Evolutionary conservation across 2,329 filamentous ascomycete species (phyloP).

Genomic region (Neocatenulostroma microsporum): DNA sequence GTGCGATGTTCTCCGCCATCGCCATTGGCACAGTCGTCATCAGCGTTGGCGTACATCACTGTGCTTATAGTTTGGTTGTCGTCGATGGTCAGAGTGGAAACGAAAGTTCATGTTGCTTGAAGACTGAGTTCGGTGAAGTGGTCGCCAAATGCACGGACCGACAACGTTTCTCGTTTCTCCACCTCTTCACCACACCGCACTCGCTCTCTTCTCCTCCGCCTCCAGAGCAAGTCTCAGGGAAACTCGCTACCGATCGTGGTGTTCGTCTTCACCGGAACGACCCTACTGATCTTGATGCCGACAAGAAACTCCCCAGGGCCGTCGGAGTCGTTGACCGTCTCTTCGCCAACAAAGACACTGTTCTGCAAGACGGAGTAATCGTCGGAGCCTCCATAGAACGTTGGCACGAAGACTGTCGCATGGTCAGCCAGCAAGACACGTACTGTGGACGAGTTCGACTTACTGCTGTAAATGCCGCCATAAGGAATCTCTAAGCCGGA

Average conservation of each 20-base stretch:
- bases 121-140: too few relatives aligned
- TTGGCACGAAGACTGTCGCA: slow-evolving; percentile 6
- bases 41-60: too few relatives aligned
- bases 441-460: neutral
- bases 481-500: slow-evolving; percentile 4
- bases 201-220: too few relatives aligned
- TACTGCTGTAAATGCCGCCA: slow-evolving; percentile 1
- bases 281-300: slow-evolving; percentile 7
- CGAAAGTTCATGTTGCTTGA: too few relatives aligned
- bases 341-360: slow-evolving; percentile 8
- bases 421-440: neutral
- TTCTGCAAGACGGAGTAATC: slow-evolving; percentile 9
- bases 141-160: too few relatives aligned
- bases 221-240: too few relatives aligned
- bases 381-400: slow-evolving; percentile 7
- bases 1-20: too few relatives aligned
- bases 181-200: too few relatives aligned
- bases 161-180: too few relatives aligned
- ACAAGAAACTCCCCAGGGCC: slow-evolving; percentile 3
- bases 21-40: too few relatives aligned
- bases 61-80: too few relatives aligned
- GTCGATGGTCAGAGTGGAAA: too few relatives aligned
- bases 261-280: slow-evolving; percentile 7
- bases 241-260: slow-evolving; percentile 9
- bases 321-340: slow-evolving; percentile 5